These are phyloP conservation scores for Paramecium biaurelia DNA, from an alignment of 73 alveolate species.

Conservation along the genomic window DNA sequence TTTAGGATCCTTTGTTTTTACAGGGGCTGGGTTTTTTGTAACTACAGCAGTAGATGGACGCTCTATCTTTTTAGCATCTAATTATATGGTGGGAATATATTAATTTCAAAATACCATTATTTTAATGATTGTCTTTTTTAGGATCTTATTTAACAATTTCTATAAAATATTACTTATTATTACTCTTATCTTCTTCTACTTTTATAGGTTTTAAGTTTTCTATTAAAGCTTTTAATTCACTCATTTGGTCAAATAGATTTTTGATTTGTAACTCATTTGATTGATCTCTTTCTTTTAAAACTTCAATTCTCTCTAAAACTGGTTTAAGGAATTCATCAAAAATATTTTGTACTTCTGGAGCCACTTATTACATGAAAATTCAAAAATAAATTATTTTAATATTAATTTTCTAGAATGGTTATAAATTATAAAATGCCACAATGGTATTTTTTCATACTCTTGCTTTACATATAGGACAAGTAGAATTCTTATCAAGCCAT, in stretches of 20 bases:
- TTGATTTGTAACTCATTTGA: conserved; percentile 4
- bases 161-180: neutral
- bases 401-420: neutral
- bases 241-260: neutral
- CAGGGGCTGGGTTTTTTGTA: neutral
- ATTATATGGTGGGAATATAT: neutral
- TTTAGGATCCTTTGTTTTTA: neutral
- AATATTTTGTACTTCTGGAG: neutral
- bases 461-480: neutral
- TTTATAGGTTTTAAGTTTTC: neutral
- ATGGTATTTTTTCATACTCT: too few species aligned
- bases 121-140: neutral
- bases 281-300: conserved; percentile 21
- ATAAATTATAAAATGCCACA: neutral
- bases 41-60: conserved; percentile 15
- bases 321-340: neutral
- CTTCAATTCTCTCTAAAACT: neutral
- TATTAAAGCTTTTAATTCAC: neutral
- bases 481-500: neutral
- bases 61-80: neutral
- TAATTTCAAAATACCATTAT: neutral
- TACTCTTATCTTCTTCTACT: neutral
- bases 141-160: neutral
- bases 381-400: neutral
- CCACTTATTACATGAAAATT: neutral